Evolutionary conservation across 108 stramenopile genomes (phyloP), one percentile per base, ranked within the genome.

Genomic region (Ochromonas danica): DNA sequence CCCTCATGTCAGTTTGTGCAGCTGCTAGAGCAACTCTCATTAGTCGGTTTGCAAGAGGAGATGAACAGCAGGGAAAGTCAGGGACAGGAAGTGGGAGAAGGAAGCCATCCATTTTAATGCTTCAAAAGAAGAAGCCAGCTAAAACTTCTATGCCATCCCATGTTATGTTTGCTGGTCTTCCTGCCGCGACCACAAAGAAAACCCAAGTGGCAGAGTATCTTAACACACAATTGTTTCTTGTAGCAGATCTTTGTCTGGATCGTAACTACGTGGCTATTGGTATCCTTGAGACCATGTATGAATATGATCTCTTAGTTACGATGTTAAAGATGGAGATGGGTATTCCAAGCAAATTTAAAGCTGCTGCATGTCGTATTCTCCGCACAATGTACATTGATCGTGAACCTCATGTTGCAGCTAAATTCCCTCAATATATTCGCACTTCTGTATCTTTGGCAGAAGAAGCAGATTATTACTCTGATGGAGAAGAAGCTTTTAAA

Each of bases 241-340:
- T 75, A 3, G 72, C 72, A 10, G 72, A 75, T 36, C 35, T 75
- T 28, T 75, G 72, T 75, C 38, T 75, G 40, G 72, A 75, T 75
- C 36, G 72, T 3, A 75, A 75, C 38, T 75, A 75, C 31, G 72
- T 75, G 10, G 72, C 72, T 6, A 75, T 75, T 22, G 10, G 38
- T 10, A n/a, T 75, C 6, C 51, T 75, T 6, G 72, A 75, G 51
- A 3, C 25, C 27, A 35, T 75, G 36, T 75, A 42, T 75, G 43
- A 45, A 57, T 75, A 75, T 36, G 72, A 75, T 33, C 6, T 75
- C 14, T 36, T 75, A 27, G n/a, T 75, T 6, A 42, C 72, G n/a
- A 33, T 75, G 51, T 33, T 75, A 6, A 75, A 75, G 31, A n/a
- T n/a, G n/a, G 45, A 70, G 6, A 22, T 22, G 6, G 27, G 41